Evolutionary conservation across 805 yeast genomes (phyloP).

Genomic region (Pichia deserticola): DNA sequence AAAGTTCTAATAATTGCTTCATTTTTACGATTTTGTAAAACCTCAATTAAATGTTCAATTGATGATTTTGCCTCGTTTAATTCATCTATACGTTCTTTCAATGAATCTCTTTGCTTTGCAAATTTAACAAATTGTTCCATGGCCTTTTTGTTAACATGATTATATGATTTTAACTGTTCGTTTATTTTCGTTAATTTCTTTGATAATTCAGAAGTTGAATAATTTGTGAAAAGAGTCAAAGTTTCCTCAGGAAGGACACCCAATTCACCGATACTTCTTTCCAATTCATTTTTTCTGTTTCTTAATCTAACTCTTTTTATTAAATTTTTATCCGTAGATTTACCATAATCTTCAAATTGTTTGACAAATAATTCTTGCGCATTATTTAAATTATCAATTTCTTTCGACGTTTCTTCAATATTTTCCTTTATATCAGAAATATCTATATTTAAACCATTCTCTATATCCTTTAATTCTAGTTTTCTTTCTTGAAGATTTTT

Average conservation of each 20-base stretch:
- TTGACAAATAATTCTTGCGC: constrained; percentile 48
- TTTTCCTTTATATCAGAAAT: constrained; percentile 22
- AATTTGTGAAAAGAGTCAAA: constrained; percentile 39
- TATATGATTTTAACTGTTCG: constrained; percentile 51
- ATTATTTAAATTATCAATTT: constrained; percentile 44
- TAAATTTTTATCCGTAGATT: constrained; percentile 55
- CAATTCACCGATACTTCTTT: constrained; percentile 65
- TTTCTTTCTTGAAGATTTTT: constrained; percentile 22
- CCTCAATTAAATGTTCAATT: constrained; percentile 62
- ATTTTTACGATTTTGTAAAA: constrained; percentile 70
- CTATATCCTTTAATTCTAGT: constrained; percentile 21
- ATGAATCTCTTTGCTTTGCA: constrained; percentile 61
- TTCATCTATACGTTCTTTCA: constrained; percentile 59
- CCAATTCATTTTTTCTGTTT: constrained; percentile 62
- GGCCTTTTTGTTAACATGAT: constrained; percentile 84
- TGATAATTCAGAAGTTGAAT: constrained; percentile 45
- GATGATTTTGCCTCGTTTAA: constrained; percentile 63
- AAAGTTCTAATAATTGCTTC: constrained; percentile 77
- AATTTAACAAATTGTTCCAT: constrained; percentile 74
- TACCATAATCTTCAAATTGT: constrained; percentile 54
- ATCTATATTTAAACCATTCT: constrained; percentile 35
- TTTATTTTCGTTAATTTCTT: constrained; percentile 46
- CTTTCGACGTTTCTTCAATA: constrained; percentile 29
- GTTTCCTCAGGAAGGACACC: constrained; percentile 92
- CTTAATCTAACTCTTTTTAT: constrained; percentile 54